Evolutionary conservation across 176 grass and related monocot genomes (phyloP).

Genomic region (Triticum monococcum): DNA sequence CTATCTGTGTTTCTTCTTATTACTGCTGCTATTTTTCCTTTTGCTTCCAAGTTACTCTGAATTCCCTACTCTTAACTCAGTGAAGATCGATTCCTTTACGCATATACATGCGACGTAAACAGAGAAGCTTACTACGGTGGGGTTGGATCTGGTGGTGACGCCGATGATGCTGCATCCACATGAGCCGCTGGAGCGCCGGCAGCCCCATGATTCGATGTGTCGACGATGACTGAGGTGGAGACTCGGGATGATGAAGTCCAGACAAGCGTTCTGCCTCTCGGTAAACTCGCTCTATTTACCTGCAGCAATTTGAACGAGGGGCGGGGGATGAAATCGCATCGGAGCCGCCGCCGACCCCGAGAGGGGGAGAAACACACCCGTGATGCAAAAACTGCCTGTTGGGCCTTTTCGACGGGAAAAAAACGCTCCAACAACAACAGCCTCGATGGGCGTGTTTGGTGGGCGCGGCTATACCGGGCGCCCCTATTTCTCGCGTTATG

Average conservation of each 20-base stretch:
- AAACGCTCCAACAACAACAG: too few species aligned
- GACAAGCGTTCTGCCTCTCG: not conserved
- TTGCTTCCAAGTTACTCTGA: too few species aligned
- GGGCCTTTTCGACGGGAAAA: too few species aligned
- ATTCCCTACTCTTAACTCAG: too few species aligned
- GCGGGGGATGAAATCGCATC: not conserved
- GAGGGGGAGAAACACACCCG: too few species aligned
- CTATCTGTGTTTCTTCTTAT: too few species aligned
- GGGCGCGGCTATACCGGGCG: too few species aligned
- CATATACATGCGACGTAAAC: not conserved
- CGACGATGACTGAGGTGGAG: not conserved
- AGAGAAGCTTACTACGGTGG: not conserved
- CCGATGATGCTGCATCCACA: not conserved
- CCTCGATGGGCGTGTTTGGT: too few species aligned
- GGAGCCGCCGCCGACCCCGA: not conserved
- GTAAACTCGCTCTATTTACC: not conserved
- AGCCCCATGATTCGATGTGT: not conserved
- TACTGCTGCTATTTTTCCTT: too few species aligned
- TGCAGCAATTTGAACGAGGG: not conserved
- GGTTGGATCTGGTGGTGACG: not conserved
- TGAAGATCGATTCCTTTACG: too few species aligned
- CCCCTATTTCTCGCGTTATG: too few species aligned
- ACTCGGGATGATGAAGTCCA: not conserved
- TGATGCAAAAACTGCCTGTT: too few species aligned
- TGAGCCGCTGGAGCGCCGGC: not conserved